phyloP scores from a whole-genome alignment of 1,284 basidiomycete genomes.

The Heterobasidion occidentale region DNA sequence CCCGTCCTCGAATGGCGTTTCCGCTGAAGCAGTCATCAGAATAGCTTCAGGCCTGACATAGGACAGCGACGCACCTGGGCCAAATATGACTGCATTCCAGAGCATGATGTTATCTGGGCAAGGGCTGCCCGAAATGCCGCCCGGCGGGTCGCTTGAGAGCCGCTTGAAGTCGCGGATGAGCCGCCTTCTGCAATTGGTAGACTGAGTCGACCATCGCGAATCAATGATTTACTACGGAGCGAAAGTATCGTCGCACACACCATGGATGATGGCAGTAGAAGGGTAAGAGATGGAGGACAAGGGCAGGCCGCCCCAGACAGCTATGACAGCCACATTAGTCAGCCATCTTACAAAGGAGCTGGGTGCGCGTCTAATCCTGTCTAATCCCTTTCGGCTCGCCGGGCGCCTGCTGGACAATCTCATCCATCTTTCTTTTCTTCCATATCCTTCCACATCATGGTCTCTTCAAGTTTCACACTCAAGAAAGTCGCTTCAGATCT shows the following conservation, averaged over 20 bases:
- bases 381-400: too few relatives aligned
- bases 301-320: conserved; percentile 3
- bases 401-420: too few relatives aligned
- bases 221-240: too few relatives aligned
- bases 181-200: conserved; percentile 83
- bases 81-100: conserved; percentile 99
- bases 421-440: too few relatives aligned
- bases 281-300: background rate
- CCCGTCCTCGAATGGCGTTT: conserved; percentile 98
- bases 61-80: conserved; percentile 66
- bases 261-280: background rate
- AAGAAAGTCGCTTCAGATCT: too few relatives aligned
- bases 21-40: conserved; percentile 45
- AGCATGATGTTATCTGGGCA: conserved; percentile 98
- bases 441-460: too few relatives aligned
- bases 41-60: background rate
- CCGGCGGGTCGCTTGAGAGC: conserved; percentile 88
- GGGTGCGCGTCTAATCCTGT: background rate
- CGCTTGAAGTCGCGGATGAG: conserved; percentile 96
- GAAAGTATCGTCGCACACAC: background rate
- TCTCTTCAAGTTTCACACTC: too few relatives aligned
- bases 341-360: background rate
- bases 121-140: conserved; percentile 93
- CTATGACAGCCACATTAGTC: background rate
- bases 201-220: conserved; percentile 26